These are phyloP conservation scores for Polytolypa hystricis DNA, from an alignment of 2,329 filamentous ascomycete species.

Conservation along the genomic window DNA sequence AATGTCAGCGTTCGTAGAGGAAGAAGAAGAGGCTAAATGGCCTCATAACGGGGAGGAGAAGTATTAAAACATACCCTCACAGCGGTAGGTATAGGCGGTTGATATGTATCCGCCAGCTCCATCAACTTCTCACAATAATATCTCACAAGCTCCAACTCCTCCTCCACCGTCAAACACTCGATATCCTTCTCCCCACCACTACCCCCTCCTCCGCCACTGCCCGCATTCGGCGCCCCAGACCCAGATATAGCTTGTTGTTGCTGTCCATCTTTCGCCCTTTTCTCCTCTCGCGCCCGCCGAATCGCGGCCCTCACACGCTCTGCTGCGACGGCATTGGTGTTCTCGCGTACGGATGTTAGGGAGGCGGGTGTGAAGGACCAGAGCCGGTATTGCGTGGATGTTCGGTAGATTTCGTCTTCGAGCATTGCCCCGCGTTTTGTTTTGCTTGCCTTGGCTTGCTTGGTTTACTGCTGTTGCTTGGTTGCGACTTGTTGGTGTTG, in stretches of 20 bases:
- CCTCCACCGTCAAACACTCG: slow-evolving; percentile 71
- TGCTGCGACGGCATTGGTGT: slow-evolving; percentile 70
- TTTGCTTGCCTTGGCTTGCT: too few relatives aligned
- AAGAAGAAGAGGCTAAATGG: too few relatives aligned
- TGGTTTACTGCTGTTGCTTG: too few relatives aligned
- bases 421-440: too few relatives aligned
- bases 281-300: slow-evolving; percentile 33
- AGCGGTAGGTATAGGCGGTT: slow-evolving; percentile 44
- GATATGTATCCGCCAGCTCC: slow-evolving; percentile 48
- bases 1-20: background rate
- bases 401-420: slow-evolving; percentile 84
- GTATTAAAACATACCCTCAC: slow-evolving; percentile 45
- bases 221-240: slow-evolving; percentile 16
- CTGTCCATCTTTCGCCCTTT: slow-evolving; percentile 6
- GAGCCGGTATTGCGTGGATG: slow-evolving; percentile 78
- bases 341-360: slow-evolving; percentile 59
- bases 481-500: background rate
- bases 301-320: slow-evolving; percentile 53
- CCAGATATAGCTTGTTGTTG: slow-evolving; percentile 21
- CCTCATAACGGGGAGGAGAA: background rate
- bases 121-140: slow-evolving; percentile 60
- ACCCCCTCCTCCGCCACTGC: slow-evolving; percentile 8
- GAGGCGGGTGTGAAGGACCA: slow-evolving; percentile 81
- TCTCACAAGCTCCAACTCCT: slow-evolving; percentile 70
- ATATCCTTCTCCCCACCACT: slow-evolving; percentile 36